Conservation (phyloP, 257 asterid species). For the Ajuga chamaepitys region DNA sequence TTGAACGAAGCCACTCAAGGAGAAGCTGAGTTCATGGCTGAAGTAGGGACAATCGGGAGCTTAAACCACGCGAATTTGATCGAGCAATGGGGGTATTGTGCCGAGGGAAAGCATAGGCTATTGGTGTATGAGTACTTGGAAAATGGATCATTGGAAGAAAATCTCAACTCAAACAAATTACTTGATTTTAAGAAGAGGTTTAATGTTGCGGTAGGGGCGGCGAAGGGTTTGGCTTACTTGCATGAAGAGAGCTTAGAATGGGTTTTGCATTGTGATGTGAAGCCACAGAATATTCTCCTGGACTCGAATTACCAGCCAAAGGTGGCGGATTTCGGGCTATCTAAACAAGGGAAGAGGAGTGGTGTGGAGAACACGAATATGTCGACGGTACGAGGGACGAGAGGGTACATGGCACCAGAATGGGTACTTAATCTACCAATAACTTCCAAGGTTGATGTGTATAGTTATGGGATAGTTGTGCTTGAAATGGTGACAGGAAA, state of each 20-base stretch:
- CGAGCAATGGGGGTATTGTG: not conserved
- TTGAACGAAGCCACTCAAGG: not conserved
- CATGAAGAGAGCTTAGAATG: conserved; percentile 3
- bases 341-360: not conserved
- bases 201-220: not conserved
- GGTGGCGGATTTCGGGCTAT: conserved; percentile 3
- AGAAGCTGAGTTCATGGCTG: not conserved
- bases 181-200: not conserved
- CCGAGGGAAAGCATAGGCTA: not conserved
- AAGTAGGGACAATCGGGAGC: not conserved
- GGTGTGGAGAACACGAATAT: not conserved
- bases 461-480: not conserved
- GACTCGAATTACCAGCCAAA: not conserved
- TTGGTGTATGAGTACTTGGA: not conserved
- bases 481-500: not conserved
- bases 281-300: not conserved
- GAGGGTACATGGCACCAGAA: conserved; percentile 1
- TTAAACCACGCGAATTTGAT: not conserved
- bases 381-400: not conserved
- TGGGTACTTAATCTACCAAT: not conserved
- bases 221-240: not conserved
- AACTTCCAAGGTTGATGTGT: not conserved
- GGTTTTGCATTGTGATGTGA: conserved; percentile 1
- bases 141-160: not conserved
- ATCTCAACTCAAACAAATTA: not conserved